A percentile compares a stretch with the other conserved stretches of the same genome.
Evolutionary conservation across 768 basidiomycete genomes (phyloP).

Genomic region (Russula sp.): DNA sequence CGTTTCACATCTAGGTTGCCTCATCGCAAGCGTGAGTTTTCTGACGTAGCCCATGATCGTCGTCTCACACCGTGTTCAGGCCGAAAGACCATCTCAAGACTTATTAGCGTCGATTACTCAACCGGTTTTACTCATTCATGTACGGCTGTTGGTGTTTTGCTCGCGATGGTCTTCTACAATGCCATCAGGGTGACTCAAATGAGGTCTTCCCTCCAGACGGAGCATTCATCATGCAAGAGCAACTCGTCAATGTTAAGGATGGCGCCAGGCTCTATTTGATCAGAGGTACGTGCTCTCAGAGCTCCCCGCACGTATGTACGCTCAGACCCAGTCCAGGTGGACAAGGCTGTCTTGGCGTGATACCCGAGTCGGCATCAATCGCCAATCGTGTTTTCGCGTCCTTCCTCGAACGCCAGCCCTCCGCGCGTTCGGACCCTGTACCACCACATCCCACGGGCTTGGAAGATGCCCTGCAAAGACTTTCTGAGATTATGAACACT

Average conservation of each 20-base stretch:
- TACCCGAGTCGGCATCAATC: slow-evolving; percentile 31
- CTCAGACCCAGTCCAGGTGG: slow-evolving; percentile 23
- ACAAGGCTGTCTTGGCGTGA: slow-evolving; percentile 25
- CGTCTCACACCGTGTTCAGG: background rate
- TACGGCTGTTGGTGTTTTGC: background rate
- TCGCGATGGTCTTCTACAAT: background rate
- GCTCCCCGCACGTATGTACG: background rate
- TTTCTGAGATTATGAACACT: slow-evolving; percentile 18
- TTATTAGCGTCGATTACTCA: slow-evolving; percentile 12
- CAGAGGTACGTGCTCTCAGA: slow-evolving; percentile 17
- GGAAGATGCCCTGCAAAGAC: slow-evolving; percentile 18
- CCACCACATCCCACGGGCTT: background rate
- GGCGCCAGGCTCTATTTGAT: slow-evolving; percentile 29
- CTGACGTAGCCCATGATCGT: background rate
- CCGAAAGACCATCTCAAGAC: slow-evolving; percentile 8
- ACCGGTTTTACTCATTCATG: slow-evolving; percentile 29
- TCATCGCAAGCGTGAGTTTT: slow-evolving; percentile 19
- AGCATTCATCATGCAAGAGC: slow-evolving; percentile 23
- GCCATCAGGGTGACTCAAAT: slow-evolving; percentile 30
- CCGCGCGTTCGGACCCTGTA: slow-evolving; percentile 13
- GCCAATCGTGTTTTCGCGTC: slow-evolving; percentile 32
- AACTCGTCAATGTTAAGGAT: slow-evolving; percentile 27
- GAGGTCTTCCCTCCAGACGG: slow-evolving; percentile 18
- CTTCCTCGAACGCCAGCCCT: slow-evolving; percentile 30
- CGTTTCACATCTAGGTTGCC: slow-evolving; percentile 24